These are phyloP conservation scores for Cucurbita moschata DNA, from an alignment of 306 rosid genomes.

Conservation along the genomic window DNA sequence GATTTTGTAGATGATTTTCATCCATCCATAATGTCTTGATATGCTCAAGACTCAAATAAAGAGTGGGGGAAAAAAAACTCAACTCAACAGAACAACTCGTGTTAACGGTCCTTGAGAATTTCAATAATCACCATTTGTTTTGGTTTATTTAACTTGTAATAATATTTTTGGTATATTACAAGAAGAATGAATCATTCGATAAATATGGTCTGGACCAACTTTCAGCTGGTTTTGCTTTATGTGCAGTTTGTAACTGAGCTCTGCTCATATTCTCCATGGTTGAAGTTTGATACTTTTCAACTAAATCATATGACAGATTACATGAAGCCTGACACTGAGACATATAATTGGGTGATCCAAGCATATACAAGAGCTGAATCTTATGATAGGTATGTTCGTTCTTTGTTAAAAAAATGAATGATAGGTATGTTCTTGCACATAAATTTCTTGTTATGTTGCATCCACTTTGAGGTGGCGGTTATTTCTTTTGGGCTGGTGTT, in stretches of 20 bases:
- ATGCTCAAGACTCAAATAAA: neutral
- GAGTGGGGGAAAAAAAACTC: neutral
- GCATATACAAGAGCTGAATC: constrained; percentile 97
- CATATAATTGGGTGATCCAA: constrained; percentile 98
- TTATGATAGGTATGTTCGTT: constrained; percentile 65
- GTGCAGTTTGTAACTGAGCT: neutral
- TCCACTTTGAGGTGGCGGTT: neutral
- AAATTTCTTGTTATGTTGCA: neutral
- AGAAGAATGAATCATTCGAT: neutral
- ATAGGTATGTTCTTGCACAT: neutral
- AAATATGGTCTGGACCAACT: neutral
- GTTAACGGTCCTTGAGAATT: neutral
- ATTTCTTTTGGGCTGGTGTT: neutral
- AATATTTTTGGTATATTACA: neutral
- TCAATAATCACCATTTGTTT: neutral
- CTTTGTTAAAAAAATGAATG: too few relatives aligned
- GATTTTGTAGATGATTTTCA: neutral
- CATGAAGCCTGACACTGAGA: constrained; percentile 91
- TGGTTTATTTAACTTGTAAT: neutral
- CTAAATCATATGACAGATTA: constrained; percentile 31
- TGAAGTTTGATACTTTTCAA: neutral
- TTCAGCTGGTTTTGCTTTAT: neutral
- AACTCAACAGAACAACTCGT: neutral
- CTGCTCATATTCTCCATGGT: neutral
- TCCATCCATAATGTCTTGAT: neutral